Evolutionary conservation across 2,329 filamentous ascomycete genomes (phyloP).

Genomic region (Pseudogymnoascus sp.): DNA sequence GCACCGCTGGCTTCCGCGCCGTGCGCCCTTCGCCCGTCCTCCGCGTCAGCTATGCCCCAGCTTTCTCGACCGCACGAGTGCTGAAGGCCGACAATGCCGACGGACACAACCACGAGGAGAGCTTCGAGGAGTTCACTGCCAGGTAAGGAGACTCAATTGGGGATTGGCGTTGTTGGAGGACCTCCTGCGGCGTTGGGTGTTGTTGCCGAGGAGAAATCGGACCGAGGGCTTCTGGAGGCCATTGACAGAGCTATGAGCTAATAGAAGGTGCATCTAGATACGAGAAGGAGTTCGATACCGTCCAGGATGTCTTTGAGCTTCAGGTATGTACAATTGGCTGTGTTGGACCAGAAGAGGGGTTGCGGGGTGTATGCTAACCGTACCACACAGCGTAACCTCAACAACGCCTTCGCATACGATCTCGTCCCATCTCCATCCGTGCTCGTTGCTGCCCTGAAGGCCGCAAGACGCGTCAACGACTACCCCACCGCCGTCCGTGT

Average conservation of each 20-base stretch:
- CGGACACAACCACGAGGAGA: constrained; percentile 84
- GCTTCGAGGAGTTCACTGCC: constrained; percentile 96
- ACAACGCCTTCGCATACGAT: constrained; percentile 99
- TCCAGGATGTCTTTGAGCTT: constrained; percentile 99
- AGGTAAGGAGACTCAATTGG: constrained; percentile 57
- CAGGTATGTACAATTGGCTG: constrained; percentile 58
- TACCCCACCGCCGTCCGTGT: constrained; percentile 96
- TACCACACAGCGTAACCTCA: constrained; percentile 70
- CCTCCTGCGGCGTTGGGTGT: constrained; percentile 10
- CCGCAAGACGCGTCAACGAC: constrained; percentile 94
- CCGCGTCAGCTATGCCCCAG: neutral
- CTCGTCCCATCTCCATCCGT: constrained; percentile 92
- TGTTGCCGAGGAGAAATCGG: neutral
- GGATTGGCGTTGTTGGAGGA: constrained; percentile 15
- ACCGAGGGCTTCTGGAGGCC: neutral
- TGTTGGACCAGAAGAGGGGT: constrained; percentile 1
- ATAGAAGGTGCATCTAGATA: constrained; percentile 55
- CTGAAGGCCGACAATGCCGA: constrained; percentile 37
- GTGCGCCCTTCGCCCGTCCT: neutral
- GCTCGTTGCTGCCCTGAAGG: constrained; percentile 82
- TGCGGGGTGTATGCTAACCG: constrained; percentile 16
- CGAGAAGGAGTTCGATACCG: constrained; percentile 96
- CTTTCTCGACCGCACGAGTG: constrained; percentile 41
- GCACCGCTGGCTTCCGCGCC: constrained; percentile 6
- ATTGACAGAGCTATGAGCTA: constrained; percentile 2